Base-by-base conservation (phyloP, 148 eudicot species). In the Cornus florida region DNA sequence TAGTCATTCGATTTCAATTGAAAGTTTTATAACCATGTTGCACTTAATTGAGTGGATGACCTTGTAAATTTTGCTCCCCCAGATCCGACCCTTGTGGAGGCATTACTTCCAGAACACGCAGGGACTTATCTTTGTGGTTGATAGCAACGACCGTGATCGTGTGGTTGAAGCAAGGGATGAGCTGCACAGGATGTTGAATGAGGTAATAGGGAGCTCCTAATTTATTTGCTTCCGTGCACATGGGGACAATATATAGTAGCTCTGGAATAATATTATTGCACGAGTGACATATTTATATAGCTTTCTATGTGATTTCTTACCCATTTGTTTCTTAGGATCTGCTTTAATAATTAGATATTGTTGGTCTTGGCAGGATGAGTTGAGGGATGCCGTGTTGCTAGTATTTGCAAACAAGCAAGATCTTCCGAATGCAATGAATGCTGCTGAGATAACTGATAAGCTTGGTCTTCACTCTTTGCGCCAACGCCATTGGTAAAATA, bases 361-460 rank as follows among this genome's bases (percentile, higher is more conserved):
- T 67, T 64, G 56, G 67, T 20, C 70, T 14, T 50, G 69, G n/a
- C 83, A 92, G 95, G 95, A 92, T 77, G 95, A 92, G 80, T 77
- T 92, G 70, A 84, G 93, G 81, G 93, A 92, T 81, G 95, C 95
- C 70, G 95, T 91, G 69, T 87, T 92, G 68, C 91, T 92, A n/a
- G 95, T 90, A 48, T 92, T 92, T 84, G 95, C 95, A 35, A 92
- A 88, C 93, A 92, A 92, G 76, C 93, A 92, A 87, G 95, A 90
- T 92, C 95, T 92, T 79, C 95, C 95, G 57, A 90, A 92, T 79
- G 94, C 94, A 68, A 91, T 91, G 94, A 91, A 89, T 83, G 94
- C 94, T 77, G 94, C 94, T 57, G 95, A 91, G 75, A 92, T 92
- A 74, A 92, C 95, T 71, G 93, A 90, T 82, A 92, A 92, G 85